These are phyloP conservation scores for Monosporascus ibericus DNA, from an alignment of 2,329 filamentous ascomycete species.

Conservation along the genomic window DNA sequence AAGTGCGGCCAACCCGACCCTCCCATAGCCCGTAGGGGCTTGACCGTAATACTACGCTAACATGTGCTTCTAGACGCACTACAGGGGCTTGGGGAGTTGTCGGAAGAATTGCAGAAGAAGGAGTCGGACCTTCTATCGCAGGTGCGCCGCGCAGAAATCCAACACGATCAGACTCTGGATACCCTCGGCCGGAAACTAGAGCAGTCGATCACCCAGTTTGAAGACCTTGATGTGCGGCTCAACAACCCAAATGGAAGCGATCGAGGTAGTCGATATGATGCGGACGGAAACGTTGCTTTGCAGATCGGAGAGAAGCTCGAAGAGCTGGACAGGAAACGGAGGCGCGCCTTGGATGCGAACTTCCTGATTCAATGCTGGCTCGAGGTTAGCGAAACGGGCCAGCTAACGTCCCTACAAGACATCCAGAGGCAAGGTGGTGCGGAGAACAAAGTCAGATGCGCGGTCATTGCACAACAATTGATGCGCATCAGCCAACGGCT, in stretches of 20 bases:
- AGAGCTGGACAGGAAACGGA: conserved; percentile 86
- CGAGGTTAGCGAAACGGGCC: conserved; percentile 84
- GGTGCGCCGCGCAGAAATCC: conserved; percentile 82
- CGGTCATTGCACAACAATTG: conserved; percentile 87
- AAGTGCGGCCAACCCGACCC: conserved; percentile 36
- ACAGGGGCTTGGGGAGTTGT: conserved; percentile 62
- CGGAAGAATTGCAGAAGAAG: conserved; percentile 78
- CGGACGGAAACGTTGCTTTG: conserved; percentile 81
- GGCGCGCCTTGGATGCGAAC: conserved; percentile 84
- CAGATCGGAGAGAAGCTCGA: conserved; percentile 92
- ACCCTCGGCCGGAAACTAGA: conserved; percentile 85
- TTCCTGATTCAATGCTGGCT: conserved; percentile 97
- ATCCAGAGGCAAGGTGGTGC: conserved; percentile 77
- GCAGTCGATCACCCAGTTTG: conserved; percentile 86
- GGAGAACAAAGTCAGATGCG: conserved; percentile 90
- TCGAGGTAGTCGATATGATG: conserved; percentile 43
- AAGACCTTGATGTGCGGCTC: conserved; percentile 77
- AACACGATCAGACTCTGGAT: conserved; percentile 87
- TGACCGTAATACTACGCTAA: conserved; percentile 17
- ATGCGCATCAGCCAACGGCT: conserved; percentile 90
- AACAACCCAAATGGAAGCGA: conserved; percentile 51
- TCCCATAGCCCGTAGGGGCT: background rate
- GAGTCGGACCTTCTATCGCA: conserved; percentile 89
- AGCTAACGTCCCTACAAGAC: conserved; percentile 81
- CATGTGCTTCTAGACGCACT: conserved; percentile 45